Base-by-base conservation (phyloP, 352 stramenopile genomes). In the Blastocystis hominis region DNA sequence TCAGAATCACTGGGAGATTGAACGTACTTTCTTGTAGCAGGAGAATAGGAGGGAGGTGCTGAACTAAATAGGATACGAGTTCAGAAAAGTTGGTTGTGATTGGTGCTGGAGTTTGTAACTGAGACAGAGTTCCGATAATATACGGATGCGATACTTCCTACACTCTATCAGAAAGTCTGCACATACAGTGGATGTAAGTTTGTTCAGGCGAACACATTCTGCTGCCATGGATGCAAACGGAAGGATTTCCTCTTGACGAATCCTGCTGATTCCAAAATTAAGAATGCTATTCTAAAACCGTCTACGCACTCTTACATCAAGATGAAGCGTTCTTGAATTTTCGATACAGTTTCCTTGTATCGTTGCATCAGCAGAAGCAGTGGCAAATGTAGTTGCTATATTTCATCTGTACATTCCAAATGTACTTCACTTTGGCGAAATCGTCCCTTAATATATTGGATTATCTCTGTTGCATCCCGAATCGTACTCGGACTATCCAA, bases 371-470 rank as follows among this genome's bases (percentile, higher is more conserved):
- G 9, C 0, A 30, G 40, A 47, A 20, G 20, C 20, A 80, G 54
- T 10, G 70, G 70, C 2, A 80, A n/a, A 80, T 80, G 70, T 42
- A 80, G 46, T 63, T 5, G 62, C 70, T 80, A 40, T 13, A 64
- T 30, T 3, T n/a, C 30, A 80, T 3, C 3, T 63, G 15, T 9
- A 64, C 17, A 17, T 20, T 47, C 15, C 4, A 7, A 46, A n/a
- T 46, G 9, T 47, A 80, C 70, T 17, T 40, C 38, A n/a, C 17
- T 63, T 40, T 80, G 44, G 5, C 36, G 34, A 10, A 64, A 42
- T 17, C 70, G 70, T 30, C 63, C 24, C 9, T 62, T 80, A 5
- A 80, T 40, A 13, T 80, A 46, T 64, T 80, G 70, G 36, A 80
- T 62, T 63, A 80, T 62, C 20, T 61, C 20, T 24, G 40, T 20